Evolutionary conservation across 108 stramenopile genomes (phyloP).

Genomic region (Fistulifera solaris): DNA sequence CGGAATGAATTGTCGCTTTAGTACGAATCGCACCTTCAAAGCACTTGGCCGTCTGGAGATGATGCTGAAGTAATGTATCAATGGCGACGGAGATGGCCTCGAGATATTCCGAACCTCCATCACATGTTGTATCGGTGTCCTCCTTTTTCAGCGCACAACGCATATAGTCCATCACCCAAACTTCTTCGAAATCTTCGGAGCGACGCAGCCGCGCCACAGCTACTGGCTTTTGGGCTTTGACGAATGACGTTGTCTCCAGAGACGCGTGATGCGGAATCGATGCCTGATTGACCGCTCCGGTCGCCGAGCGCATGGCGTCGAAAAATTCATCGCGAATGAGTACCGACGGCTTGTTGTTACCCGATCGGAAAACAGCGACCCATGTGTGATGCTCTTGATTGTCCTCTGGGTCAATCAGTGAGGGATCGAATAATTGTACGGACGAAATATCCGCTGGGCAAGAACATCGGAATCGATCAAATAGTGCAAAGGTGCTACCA

Average conservation of each 20-base stretch:
- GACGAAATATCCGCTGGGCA: constrained; percentile 44
- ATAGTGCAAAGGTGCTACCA: constrained; percentile 7
- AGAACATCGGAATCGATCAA: constrained; percentile 48
- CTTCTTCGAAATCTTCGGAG: constrained; percentile 18
- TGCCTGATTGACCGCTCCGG: constrained; percentile 22
- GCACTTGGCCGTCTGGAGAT: constrained; percentile 19
- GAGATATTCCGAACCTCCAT: constrained; percentile 70
- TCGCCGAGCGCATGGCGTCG: constrained; percentile 60
- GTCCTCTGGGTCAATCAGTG: constrained; percentile 18
- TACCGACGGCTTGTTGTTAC: constrained; percentile 69
- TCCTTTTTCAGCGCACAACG: constrained; percentile 75
- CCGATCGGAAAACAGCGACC: constrained; percentile 73
- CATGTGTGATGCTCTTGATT: constrained; percentile 23
- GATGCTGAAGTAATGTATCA: constrained; percentile 52
- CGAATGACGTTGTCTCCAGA: constrained; percentile 4
- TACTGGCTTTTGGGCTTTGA: constrained; percentile 35
- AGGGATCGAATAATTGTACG: constrained; percentile 40
- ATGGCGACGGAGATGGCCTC: constrained; percentile 71
- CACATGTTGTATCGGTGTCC: constrained; percentile 52
- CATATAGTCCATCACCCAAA: constrained; percentile 58
- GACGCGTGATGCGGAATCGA: constrained; percentile 9
- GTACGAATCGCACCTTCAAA: constrained; percentile 43
- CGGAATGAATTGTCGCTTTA: constrained; percentile 62
- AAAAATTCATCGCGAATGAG: constrained; percentile 72
- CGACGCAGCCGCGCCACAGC: constrained; percentile 58